These are phyloP conservation scores for Pseudonitzschia pungens DNA, from an alignment of 108 stramenopile species.

Conservation along the genomic window DNA sequence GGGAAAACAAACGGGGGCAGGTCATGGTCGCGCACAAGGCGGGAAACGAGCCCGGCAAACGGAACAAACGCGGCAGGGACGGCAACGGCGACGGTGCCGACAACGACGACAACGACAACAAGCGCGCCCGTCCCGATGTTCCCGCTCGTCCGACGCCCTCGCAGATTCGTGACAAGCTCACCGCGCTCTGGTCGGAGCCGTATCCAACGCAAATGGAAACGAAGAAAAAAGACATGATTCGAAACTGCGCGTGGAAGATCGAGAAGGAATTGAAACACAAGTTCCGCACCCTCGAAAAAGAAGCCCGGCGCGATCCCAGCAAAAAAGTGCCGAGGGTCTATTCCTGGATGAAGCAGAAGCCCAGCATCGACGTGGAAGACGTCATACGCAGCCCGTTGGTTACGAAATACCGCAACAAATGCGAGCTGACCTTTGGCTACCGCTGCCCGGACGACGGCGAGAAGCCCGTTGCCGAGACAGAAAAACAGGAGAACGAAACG, in stretches of 20 bases:
- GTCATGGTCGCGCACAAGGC: constrained; percentile 4
- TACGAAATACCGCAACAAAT: constrained; percentile 82
- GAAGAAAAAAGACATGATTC: constrained; percentile 64
- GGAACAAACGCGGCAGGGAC: constrained; percentile 20
- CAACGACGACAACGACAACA: constrained; percentile 17
- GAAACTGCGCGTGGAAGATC: constrained; percentile 63
- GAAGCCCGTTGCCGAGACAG: constrained; percentile 18
- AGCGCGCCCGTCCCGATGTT: constrained; percentile 32
- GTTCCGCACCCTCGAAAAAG: constrained; percentile 53
- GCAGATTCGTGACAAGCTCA: constrained; percentile 61
- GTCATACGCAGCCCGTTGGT: constrained; percentile 51
- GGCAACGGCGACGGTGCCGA: constrained; percentile 8
- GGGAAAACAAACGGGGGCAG: constrained; percentile 2
- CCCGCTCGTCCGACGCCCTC: constrained; percentile 8
- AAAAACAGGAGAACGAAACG: constrained; percentile 9
- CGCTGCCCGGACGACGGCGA: constrained; percentile 21
- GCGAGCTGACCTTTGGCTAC: constrained; percentile 86
- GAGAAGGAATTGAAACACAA: constrained; percentile 61
- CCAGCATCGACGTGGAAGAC: constrained; percentile 47
- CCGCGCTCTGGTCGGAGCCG: constrained; percentile 52
- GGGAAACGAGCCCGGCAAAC: constrained; percentile 13
- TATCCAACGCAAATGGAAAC: constrained; percentile 56
- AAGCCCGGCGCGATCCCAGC: constrained; percentile 40
- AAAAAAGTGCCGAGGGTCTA: constrained; percentile 38
- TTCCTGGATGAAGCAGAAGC: constrained; percentile 51